Conservation (phyloP, 495 filamentous ascomycete species). For the Cercophora sp. region DNA sequence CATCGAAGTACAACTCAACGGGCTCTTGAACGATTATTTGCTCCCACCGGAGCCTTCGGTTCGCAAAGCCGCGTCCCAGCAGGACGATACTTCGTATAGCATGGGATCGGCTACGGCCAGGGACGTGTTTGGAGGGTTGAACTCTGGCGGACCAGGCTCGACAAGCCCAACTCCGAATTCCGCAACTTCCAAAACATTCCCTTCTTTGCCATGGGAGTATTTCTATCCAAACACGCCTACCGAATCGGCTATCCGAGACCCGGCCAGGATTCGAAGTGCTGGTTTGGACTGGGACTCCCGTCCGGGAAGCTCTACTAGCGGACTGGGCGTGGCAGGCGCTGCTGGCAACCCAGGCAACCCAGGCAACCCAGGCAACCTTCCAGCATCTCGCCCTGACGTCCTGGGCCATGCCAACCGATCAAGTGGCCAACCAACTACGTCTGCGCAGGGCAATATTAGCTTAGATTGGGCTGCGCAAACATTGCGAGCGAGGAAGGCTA, state of each 20-base stretch:
- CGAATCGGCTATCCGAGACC: slow-evolving; percentile 7
- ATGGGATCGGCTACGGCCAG: slow-evolving; percentile 38
- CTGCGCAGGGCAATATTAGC: not conserved
- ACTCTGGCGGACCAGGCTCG: slow-evolving; percentile 6
- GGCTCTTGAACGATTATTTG: slow-evolving; percentile 42
- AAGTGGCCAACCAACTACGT: too few relatives aligned
- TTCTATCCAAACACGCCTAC: slow-evolving; percentile 35
- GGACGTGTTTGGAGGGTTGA: slow-evolving; percentile 34
- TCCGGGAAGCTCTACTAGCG: slow-evolving; percentile 19
- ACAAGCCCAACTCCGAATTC: slow-evolving; percentile 33
- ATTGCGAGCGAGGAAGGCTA: not conserved
- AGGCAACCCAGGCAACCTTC: not conserved
- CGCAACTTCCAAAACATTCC: slow-evolving; percentile 35
- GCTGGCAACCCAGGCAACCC: too few relatives aligned
- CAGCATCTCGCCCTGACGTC: too few relatives aligned
- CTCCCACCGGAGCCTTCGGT: slow-evolving; percentile 27
- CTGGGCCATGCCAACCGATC: too few relatives aligned
- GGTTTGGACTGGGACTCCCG: slow-evolving; percentile 10
- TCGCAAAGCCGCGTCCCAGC: slow-evolving; percentile 9
- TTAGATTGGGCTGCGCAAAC: not conserved
- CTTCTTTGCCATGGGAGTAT: slow-evolving; percentile 42
- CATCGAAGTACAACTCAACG: slow-evolving; percentile 32
- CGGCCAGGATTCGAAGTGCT: not conserved
- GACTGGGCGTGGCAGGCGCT: not conserved
- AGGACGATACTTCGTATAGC: slow-evolving; percentile 33